Evolutionary conservation across 805 yeast genomes (phyloP).

Genomic region (baker's yeast (Saccharomyces cerevisiae)): DNA sequence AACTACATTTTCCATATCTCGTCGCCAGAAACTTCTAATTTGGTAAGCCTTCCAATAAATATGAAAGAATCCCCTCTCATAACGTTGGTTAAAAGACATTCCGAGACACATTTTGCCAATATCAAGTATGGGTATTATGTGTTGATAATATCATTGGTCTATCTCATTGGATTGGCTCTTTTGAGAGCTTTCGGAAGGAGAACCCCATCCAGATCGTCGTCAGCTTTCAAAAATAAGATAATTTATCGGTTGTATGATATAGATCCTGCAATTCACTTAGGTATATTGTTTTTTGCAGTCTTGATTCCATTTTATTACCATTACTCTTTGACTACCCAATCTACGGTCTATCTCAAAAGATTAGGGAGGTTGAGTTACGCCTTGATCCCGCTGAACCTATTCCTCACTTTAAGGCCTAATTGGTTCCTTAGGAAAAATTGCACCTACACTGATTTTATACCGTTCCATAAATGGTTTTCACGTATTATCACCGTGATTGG

Average conservation of each 20-base stretch:
- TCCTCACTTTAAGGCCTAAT: constrained; percentile 50
- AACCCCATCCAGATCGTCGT: constrained; percentile 5
- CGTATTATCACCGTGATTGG: constrained; percentile 43
- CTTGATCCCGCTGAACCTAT: constrained; percentile 49
- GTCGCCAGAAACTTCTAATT: not conserved
- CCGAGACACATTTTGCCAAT: constrained; percentile 46
- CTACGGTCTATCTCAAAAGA: constrained; percentile 38
- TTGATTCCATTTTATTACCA: constrained; percentile 30
- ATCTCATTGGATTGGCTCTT: constrained; percentile 32
- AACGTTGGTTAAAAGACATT: constrained; percentile 36
- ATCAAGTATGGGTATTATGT: constrained; percentile 52
- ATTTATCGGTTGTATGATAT: constrained; percentile 31
- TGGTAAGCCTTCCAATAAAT: not conserved
- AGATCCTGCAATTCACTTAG: constrained; percentile 31
- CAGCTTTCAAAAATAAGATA: constrained; percentile 31
- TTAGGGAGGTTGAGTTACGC: constrained; percentile 55
- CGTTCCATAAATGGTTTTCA: constrained; percentile 66
- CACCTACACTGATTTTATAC: constrained; percentile 44
- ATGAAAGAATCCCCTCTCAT: not conserved
- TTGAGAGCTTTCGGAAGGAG: constrained; percentile 23
- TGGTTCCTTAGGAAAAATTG: constrained; percentile 36
- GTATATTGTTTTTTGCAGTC: constrained; percentile 27
- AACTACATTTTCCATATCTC: not conserved
- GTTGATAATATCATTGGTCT: constrained; percentile 35
- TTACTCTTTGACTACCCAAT: constrained; percentile 24